phyloP scores from a whole-genome alignment of 164 flowering plant species.

The Brasenia schreberi region DNA sequence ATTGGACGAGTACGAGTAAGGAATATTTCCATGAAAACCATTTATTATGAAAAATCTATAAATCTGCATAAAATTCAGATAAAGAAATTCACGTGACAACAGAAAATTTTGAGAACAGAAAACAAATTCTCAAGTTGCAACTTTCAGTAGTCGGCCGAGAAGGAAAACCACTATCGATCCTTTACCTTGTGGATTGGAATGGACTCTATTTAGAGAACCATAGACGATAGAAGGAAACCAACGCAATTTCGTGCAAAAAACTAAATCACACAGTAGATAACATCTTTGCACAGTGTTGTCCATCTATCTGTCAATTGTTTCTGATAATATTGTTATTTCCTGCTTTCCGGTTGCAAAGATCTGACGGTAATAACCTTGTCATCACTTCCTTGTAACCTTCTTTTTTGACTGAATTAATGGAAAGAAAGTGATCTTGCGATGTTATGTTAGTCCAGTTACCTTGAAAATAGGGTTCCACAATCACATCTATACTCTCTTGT shows the following conservation, averaged over 20 bases:
- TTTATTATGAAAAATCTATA: neutral
- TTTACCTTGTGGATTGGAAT: neutral
- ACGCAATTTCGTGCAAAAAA: neutral
- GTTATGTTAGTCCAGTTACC: conserved; percentile 21
- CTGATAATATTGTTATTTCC: too few species aligned
- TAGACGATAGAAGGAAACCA: neutral
- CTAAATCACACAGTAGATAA: neutral
- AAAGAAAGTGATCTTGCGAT: neutral
- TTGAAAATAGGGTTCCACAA: conserved; percentile 89
- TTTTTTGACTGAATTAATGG: neutral
- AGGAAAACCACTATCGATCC: neutral
- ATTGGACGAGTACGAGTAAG: too few species aligned
- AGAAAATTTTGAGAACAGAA: neutral
- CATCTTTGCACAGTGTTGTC: neutral
- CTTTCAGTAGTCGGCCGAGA: neutral
- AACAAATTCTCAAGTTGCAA: neutral
- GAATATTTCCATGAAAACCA: too few species aligned
- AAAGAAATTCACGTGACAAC: neutral
- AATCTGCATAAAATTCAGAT: neutral
- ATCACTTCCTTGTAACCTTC: neutral
- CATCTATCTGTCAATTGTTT: neutral
- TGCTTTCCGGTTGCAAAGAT: neutral
- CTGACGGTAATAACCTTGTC: neutral
- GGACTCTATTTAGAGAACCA: neutral
- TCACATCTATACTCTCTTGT: conserved; percentile 80